These are phyloP conservation scores for Leccinum variabile DNA, from an alignment of 1,284 basidiomycete genomes.

Conservation along the genomic window DNA sequence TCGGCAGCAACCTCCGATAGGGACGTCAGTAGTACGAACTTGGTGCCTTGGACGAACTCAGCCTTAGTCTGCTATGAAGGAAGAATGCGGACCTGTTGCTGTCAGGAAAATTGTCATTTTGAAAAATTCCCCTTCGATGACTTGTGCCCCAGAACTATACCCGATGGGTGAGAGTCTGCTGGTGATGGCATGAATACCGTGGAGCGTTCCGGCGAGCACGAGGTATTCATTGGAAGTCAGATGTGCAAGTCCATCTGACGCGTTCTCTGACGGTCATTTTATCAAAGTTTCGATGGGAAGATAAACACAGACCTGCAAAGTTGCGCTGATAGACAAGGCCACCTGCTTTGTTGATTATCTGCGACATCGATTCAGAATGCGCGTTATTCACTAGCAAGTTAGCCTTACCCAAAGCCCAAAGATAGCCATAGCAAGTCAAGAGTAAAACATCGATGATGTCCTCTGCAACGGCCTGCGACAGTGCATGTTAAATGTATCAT, in stretches of 20 bases:
- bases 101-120: slow-evolving; percentile 90
- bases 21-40: slow-evolving; percentile 91
- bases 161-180: slow-evolving; percentile 86
- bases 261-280: slow-evolving; percentile 14
- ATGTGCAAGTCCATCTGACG: slow-evolving; percentile 79
- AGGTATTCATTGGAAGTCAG: slow-evolving; percentile 97
- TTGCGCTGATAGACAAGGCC: slow-evolving; percentile 93
- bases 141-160: slow-evolving; percentile 83
- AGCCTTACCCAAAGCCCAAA: slow-evolving; percentile 76
- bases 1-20: slow-evolving; percentile 76
- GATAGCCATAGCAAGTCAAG: slow-evolving; percentile 56
- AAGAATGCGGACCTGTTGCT: slow-evolving; percentile 73
- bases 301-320: slow-evolving; percentile 67
- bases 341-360: slow-evolving; percentile 99
- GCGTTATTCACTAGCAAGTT: not conserved
- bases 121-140: slow-evolving; percentile 93
- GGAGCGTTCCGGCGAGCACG: slow-evolving; percentile 94
- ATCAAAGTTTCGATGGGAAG: not conserved
- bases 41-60: slow-evolving; percentile 72
- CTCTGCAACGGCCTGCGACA: not conserved
- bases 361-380: slow-evolving; percentile 8
- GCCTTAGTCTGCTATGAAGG: slow-evolving; percentile 1
- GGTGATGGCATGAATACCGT: slow-evolving; percentile 98
- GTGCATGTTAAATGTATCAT: not conserved
- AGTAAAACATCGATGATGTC: slow-evolving; percentile 6